Base-by-base conservation (phyloP, 805 yeast genomes). In the Saturnispora besseyi region DNA sequence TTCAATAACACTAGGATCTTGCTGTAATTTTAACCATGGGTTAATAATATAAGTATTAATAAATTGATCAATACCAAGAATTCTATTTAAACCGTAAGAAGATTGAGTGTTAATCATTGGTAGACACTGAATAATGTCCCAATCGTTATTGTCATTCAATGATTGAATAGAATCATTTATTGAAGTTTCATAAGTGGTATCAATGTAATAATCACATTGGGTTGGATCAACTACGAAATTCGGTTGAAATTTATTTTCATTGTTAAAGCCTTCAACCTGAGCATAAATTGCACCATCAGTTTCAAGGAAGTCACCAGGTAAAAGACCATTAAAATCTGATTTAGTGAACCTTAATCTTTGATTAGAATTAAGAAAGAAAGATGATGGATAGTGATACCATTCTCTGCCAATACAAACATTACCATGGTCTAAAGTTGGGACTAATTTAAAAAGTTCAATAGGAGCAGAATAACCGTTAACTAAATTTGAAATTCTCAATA, bases 331-430 rank as follows among this genome's bases (percentile, higher is more conserved):
- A 65, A 90, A 91, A 1, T 91, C 93, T 50, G 88, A 81, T 50
- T 73, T 69, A 9, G 86, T 78, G 63, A 87, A 91, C 57, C 71
- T 71, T 24, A 88, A 68, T 55, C 96, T 69, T 58, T 74, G 74
- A 51, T 78, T 70, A 4, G 77, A 74, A 3, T 86, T 82, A 24
- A 91, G 68, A 61, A 90, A 87, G 62, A 89, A 86, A 0, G 96
- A 89, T 1, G 86, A 81, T 9, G 98, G 96, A 65, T 71, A 90
- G 61, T 91, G 85, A 60, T 87, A 88, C 97, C 97, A 90, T 67
- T 91, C 97, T 51, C 96, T 76, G 2, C 96, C 97, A n/a, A 85
- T 74, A 65, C 98, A 91, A 0, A 91, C 83, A 55, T 79, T 83
- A 34, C 67, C 68, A 12, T 41, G n/a, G 15, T 32, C 28, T n/a